Percentiles rank a stretch among this genome's conserved stretches.
Conservation (phyloP, 768 basidiomycete species). For the Pseudohyphozyma bogoriensis region DNA sequence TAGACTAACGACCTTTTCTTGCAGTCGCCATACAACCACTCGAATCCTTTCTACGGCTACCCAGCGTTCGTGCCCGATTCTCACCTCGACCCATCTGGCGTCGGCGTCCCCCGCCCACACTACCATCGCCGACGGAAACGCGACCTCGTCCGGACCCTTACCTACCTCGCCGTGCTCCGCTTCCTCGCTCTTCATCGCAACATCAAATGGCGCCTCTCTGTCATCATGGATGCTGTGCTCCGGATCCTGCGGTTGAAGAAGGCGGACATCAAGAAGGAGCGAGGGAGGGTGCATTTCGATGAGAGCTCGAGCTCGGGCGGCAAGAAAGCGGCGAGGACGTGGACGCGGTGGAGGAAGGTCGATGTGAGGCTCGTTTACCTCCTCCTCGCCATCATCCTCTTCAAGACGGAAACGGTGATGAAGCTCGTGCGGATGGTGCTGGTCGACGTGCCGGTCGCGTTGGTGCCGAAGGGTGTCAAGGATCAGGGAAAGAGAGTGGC, state of each 20-base stretch:
- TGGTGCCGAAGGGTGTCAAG: neutral
- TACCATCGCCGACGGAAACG: conserved; percentile 29
- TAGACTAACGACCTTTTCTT: neutral
- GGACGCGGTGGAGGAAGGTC: conserved; percentile 3
- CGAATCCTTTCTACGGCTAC: conserved; percentile 33
- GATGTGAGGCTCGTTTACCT: conserved; percentile 14
- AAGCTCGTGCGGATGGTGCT: neutral
- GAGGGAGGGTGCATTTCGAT: conserved; percentile 12
- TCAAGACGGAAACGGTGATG: conserved; percentile 15
- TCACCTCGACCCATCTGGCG: conserved; percentile 12
- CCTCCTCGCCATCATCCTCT: conserved; percentile 12
- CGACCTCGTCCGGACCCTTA: conserved; percentile 31
- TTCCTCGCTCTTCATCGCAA: conserved; percentile 29
- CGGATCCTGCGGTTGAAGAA: neutral
- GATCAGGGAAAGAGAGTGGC: neutral
- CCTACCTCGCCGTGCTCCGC: conserved; percentile 32
- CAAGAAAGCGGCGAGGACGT: neutral
- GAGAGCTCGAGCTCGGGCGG: neutral
- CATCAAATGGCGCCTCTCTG: neutral
- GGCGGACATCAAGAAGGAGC: neutral
- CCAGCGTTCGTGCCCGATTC: conserved; percentile 18
- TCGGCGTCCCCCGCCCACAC: conserved; percentile 18
- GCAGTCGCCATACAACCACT: conserved; percentile 29
- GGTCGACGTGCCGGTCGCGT: neutral
- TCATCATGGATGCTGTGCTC: neutral